phyloP scores from a whole-genome alignment of 2,329 filamentous ascomycete genomes.

The Talaromyces piceae region DNA sequence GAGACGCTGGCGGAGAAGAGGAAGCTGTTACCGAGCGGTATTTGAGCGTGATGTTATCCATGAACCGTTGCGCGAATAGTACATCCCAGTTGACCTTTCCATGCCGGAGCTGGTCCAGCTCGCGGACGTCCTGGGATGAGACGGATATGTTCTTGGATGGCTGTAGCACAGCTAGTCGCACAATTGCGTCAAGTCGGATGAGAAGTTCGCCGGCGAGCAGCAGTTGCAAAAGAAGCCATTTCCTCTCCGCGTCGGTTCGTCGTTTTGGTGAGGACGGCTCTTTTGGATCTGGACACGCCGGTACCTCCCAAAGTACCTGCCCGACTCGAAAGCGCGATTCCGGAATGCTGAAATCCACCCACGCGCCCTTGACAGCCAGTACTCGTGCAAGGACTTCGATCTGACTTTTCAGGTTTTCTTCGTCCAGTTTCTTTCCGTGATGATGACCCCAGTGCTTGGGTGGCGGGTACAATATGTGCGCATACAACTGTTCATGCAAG shows the following conservation, averaged over 20 bases:
- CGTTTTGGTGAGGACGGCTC: background rate
- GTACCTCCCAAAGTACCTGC: slow-evolving; percentile 38
- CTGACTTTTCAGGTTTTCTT: slow-evolving; percentile 36
- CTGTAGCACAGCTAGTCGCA: slow-evolving; percentile 34
- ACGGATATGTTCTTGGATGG: slow-evolving; percentile 32
- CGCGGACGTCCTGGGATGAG: slow-evolving; percentile 36
- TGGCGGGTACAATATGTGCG: slow-evolving; percentile 31
- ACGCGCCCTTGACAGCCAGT: slow-evolving; percentile 37
- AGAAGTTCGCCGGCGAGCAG: slow-evolving; percentile 48
- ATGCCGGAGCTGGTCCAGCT: slow-evolving; percentile 42
- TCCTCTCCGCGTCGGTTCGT: slow-evolving; percentile 15
- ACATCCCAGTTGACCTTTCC: slow-evolving; percentile 51
- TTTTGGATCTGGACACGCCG: slow-evolving; percentile 18
- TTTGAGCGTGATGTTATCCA: slow-evolving; percentile 43
- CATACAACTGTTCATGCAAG: slow-evolving; percentile 30
- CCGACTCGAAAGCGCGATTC: slow-evolving; percentile 42
- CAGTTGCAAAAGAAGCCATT: slow-evolving; percentile 51
- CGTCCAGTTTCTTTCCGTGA: slow-evolving; percentile 11
- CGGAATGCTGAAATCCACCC: slow-evolving; percentile 41
- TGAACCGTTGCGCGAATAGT: slow-evolving; percentile 45
- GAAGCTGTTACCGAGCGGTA: slow-evolving; percentile 12
- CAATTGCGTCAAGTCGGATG: slow-evolving; percentile 45
- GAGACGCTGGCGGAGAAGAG: background rate
- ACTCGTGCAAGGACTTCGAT: slow-evolving; percentile 39
- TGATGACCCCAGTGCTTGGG: slow-evolving; percentile 16